phyloP scores from a whole-genome alignment of 1,139 yeast genomes.

The Debaryomycetaceae sp. region DNA sequence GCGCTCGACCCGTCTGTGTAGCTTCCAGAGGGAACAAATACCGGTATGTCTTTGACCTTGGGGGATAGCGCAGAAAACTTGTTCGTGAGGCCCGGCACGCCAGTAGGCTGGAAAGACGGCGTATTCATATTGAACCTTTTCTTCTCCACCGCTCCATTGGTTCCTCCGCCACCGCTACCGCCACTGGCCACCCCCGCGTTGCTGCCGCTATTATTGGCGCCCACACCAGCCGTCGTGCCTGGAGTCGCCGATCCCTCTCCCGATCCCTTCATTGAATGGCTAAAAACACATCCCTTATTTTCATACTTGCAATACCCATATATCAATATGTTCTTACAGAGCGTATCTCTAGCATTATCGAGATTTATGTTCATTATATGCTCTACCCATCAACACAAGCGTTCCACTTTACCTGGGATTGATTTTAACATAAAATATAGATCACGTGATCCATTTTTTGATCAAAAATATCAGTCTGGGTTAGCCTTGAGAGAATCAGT shows the following conservation, averaged over 20 bases:
- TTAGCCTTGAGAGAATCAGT: too few relatives aligned
- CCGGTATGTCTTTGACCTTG: conserved; percentile 50
- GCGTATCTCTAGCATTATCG: conserved; percentile 68
- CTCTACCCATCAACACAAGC: background rate
- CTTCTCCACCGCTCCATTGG: conserved; percentile 13
- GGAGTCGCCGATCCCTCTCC: background rate
- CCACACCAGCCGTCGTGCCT: background rate
- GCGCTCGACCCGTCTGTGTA: background rate
- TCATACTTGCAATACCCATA: conserved; percentile 90
- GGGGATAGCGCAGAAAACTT: conserved; percentile 52
- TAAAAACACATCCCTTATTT: conserved; percentile 84
- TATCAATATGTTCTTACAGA: conserved; percentile 79
- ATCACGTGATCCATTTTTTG: background rate
- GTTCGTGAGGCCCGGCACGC: conserved; percentile 23
- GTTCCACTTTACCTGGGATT: background rate
- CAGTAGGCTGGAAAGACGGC: conserved; percentile 61
- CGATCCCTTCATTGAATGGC: conserved; percentile 41
- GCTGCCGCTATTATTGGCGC: conserved; percentile 1
- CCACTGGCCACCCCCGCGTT: conserved; percentile 1
- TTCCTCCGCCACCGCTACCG: background rate
- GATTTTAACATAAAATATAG: too few relatives aligned
- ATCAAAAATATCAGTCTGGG: background rate
- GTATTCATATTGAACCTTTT: conserved; percentile 59
- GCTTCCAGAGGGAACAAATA: conserved; percentile 48
- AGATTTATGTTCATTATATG: conserved; percentile 39